A percentile compares a stretch with the other conserved stretches of the same genome.
Conservation (phyloP, 2,329 filamentous ascomycete genomes). For the Aspergillus clavatus region DNA sequence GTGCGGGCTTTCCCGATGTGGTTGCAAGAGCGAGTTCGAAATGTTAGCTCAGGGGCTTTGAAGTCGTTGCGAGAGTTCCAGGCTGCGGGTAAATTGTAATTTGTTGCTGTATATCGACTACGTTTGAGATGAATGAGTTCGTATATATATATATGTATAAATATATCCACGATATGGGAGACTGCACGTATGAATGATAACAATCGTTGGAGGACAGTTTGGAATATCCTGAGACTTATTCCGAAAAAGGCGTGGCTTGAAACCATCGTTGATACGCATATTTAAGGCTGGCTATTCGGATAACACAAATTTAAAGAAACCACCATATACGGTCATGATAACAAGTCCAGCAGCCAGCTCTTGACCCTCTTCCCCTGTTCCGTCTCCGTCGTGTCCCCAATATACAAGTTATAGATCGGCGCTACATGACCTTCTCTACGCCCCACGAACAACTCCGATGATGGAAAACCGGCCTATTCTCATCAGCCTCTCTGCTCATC, state of each 20-base stretch:
- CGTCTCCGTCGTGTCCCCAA: constrained; percentile 34
- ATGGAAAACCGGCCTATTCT: constrained; percentile 25
- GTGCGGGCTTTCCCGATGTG: constrained; percentile 40
- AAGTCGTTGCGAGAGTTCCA: constrained; percentile 20
- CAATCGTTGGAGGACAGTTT: too few relatives aligned
- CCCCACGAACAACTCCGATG: constrained; percentile 34
- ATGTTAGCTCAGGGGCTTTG: constrained; percentile 22
- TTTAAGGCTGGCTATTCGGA: too few relatives aligned
- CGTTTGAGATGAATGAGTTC: too few relatives aligned
- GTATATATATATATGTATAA: too few relatives aligned
- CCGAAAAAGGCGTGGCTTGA: too few relatives aligned
- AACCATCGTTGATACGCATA: too few relatives aligned
- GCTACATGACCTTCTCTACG: constrained; percentile 39
- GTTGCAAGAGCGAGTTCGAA: constrained; percentile 42
- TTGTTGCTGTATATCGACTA: background rate
- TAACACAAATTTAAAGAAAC: background rate
- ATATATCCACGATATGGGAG: too few relatives aligned
- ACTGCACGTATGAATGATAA: background rate
- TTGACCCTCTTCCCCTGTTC: constrained; percentile 39
- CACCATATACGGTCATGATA: constrained; percentile 9
- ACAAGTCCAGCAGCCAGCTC: constrained; percentile 28
- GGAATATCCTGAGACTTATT: too few relatives aligned
- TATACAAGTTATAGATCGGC: constrained; percentile 37
- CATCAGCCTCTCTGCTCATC: background rate
- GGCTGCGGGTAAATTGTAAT: background rate